A percentile compares a stretch with the other conserved stretches of the same genome.
phyloP scores from a whole-genome alignment of 495 filamentous ascomycete genomes.

The Rusavskia elegans region DNA sequence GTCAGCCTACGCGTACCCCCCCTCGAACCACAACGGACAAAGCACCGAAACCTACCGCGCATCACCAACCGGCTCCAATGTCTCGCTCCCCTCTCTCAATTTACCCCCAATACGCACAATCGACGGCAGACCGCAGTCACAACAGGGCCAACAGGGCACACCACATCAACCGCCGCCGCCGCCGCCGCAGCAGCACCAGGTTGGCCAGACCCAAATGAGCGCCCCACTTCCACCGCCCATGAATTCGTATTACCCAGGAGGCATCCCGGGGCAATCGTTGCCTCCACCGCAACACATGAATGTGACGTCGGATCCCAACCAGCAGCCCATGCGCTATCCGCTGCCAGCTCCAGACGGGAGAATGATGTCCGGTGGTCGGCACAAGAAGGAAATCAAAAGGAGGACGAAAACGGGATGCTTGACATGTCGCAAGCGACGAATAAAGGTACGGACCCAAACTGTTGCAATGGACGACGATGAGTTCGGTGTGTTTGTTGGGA shows the following conservation, averaged over 20 bases:
- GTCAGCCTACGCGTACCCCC: slow-evolving; percentile 39
- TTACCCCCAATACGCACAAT: slow-evolving; percentile 46
- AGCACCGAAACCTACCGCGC: slow-evolving; percentile 31
- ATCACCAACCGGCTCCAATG: slow-evolving; percentile 32
- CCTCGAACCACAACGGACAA: slow-evolving; percentile 25
- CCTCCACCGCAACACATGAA: slow-evolving; percentile 23
- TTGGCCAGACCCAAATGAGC: slow-evolving; percentile 20
- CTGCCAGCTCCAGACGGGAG: slow-evolving; percentile 40
- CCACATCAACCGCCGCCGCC: slow-evolving; percentile 24
- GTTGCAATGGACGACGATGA: no score
- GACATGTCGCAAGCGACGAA: slow-evolving; percentile 90
- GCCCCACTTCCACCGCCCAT: slow-evolving; percentile 22
- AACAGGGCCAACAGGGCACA: slow-evolving; percentile 16
- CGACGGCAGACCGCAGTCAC: slow-evolving; percentile 21
- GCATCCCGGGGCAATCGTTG: slow-evolving; percentile 15
- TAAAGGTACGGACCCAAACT: slow-evolving; percentile 57
- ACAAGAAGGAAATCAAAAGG: slow-evolving; percentile 98
- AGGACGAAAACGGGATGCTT: slow-evolving; percentile 95
- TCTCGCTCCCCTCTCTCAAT: slow-evolving; percentile 33
- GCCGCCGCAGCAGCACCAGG: background rate
- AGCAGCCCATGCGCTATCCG: slow-evolving; percentile 38
- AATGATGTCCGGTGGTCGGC: slow-evolving; percentile 62
- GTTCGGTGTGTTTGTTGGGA: slow-evolving; percentile 1
- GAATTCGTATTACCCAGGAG: slow-evolving; percentile 16
- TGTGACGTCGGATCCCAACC: slow-evolving; percentile 21